These are phyloP conservation scores for Syzygium malaccense DNA, from an alignment of 441 rosid species.

Conservation along the genomic window DNA sequence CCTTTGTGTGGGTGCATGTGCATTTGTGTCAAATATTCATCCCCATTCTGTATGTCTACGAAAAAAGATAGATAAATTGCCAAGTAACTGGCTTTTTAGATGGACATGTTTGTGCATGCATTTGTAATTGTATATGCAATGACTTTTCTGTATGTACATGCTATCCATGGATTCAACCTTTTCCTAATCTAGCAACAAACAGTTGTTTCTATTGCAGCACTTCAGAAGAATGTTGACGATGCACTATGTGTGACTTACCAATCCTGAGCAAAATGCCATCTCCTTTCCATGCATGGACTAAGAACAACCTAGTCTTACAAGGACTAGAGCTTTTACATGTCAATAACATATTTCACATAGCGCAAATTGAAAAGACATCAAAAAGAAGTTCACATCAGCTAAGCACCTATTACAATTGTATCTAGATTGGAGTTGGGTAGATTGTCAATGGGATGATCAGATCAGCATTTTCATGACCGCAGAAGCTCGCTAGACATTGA, in stretches of 20 bases:
- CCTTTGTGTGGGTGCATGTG: not conserved
- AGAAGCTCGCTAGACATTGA: not conserved
- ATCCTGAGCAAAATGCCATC: not conserved
- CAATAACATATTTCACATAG: not conserved
- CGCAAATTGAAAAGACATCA: not conserved
- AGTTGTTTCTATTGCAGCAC: not conserved
- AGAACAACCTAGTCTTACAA: not conserved
- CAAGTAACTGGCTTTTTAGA: not conserved
- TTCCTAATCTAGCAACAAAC: not conserved
- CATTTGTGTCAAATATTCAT: not conserved
- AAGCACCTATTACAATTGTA: not conserved
- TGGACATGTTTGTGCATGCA: not conserved
- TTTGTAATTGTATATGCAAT: not conserved
- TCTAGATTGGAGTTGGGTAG: not conserved
- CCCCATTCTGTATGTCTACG: not conserved
- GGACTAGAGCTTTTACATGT: not conserved
- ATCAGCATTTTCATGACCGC: not conserved
- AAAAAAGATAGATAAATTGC: not conserved
- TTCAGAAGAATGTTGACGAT: not conserved
- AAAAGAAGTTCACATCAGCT: not conserved
- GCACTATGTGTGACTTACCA: not conserved
- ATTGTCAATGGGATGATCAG: not conserved
- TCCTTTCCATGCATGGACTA: not conserved
- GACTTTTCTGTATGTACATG: not conserved
- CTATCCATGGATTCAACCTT: not conserved